Percentiles rank a stretch among this genome's conserved stretches.
Evolutionary conservation across 257 asterid genomes (phyloP).

Genomic region (Nicotiana tomentosiformis): DNA sequence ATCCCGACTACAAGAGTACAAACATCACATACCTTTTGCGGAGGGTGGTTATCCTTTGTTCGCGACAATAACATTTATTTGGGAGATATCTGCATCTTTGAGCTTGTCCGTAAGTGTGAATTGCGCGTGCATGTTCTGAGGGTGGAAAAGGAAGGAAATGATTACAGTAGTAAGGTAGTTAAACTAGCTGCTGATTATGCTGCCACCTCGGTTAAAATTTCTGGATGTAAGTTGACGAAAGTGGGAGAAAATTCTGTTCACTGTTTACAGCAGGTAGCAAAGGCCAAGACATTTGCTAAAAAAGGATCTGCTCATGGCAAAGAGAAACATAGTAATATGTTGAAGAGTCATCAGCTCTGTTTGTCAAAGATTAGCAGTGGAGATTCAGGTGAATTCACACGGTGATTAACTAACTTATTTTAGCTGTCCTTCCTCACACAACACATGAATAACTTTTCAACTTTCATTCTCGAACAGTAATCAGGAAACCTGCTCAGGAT

Average conservation of each 20-base stretch:
- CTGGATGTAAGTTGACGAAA: constrained; percentile 45
- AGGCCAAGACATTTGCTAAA: constrained; percentile 1
- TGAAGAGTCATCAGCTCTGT: constrained; percentile 27
- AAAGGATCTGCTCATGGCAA: constrained; percentile 18
- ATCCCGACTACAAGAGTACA: constrained; percentile 81
- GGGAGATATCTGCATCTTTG: constrained; percentile 89
- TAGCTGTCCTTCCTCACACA: not conserved
- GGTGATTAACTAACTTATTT: not conserved
- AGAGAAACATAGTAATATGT: constrained; percentile 7
- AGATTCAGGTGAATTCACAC: constrained; percentile 42
- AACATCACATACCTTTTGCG: constrained; percentile 91
- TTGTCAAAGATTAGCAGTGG: constrained; percentile 25
- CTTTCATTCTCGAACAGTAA: constrained; percentile 30
- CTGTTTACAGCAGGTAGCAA: constrained; percentile 12
- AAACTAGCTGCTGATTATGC: constrained; percentile 29
- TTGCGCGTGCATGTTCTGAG: constrained; percentile 64
- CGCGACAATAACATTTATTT: constrained; percentile 64
- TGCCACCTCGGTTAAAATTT: constrained; percentile 24
- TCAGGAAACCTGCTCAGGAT: constrained; percentile 30
- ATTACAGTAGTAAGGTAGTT: constrained; percentile 35
- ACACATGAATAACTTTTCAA: not conserved
- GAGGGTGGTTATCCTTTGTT: constrained; percentile 95
- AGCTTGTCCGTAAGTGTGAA: constrained; percentile 65
- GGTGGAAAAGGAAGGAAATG: constrained; percentile 59
- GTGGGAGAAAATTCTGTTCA: constrained; percentile 29